Conservation (phyloP, 2,329 filamentous ascomycete genomes). For the Ampelomyces quisqualis region DNA sequence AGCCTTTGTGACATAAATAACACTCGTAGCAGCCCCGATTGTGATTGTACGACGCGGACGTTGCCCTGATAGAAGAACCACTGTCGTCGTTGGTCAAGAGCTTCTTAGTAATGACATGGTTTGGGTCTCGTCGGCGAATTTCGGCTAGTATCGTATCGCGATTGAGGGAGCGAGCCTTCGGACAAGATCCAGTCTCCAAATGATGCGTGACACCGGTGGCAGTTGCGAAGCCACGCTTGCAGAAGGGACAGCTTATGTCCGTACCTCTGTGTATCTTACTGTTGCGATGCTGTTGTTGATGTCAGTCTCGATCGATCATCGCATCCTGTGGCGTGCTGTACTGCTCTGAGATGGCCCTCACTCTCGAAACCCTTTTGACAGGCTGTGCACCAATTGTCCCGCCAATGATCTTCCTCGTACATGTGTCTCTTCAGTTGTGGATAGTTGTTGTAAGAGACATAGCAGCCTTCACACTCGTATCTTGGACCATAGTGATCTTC, state of each 20-base stretch:
- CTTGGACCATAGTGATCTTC: conserved; percentile 9
- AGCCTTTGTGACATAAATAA: conserved; percentile 55
- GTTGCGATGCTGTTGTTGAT: conserved; percentile 51
- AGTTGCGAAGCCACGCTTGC: conserved; percentile 48
- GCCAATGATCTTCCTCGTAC: conserved; percentile 15
- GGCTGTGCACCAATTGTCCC: conserved; percentile 11
- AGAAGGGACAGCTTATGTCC: conserved; percentile 58
- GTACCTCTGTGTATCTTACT: conserved; percentile 53
- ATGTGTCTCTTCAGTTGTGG: conserved; percentile 12
- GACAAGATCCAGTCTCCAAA: conserved; percentile 57
- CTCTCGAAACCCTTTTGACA: conserved; percentile 23
- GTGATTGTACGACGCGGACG: conserved; percentile 45
- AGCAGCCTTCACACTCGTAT: conserved; percentile 18
- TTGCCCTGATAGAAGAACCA: conserved; percentile 33
- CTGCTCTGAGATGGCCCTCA: conserved; percentile 20
- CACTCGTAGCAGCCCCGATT: conserved; percentile 55
- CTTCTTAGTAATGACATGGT: conserved; percentile 12
- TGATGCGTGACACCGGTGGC: conserved; percentile 59
- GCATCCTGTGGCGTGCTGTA: not conserved
- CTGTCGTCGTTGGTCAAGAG: conserved; percentile 1
- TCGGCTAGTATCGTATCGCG: conserved; percentile 52
- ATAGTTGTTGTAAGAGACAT: conserved; percentile 4
- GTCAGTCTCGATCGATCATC: not conserved
- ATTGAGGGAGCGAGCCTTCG: conserved; percentile 46
- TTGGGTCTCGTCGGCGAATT: conserved; percentile 51